A percentile compares a stretch with the other conserved stretches of the same genome.
Evolutionary conservation across 768 basidiomycete genomes (phyloP).

Genomic region (Mycena sanguinolenta): DNA sequence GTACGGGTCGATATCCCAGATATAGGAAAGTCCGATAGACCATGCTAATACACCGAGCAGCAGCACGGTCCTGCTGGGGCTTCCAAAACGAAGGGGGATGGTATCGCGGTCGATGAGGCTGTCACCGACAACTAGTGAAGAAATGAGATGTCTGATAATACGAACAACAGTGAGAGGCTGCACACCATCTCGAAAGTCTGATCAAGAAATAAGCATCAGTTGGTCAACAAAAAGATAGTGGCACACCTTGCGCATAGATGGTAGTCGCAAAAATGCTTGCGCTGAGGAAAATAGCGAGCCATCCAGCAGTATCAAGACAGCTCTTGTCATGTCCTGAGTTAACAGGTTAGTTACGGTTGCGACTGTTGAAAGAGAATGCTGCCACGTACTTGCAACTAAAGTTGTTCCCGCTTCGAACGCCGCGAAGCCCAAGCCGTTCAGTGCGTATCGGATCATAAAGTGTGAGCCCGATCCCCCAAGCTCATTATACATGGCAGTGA

Average conservation of each 20-base stretch:
- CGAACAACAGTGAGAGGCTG: conserved; percentile 39
- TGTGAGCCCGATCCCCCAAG: conserved; percentile 21
- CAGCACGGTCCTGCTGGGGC: conserved; percentile 39
- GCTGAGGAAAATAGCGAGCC: conserved; percentile 49
- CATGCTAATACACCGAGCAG: conserved; percentile 49
- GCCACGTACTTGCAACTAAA: conserved; percentile 32
- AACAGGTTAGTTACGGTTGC: background rate
- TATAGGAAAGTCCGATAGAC: conserved; percentile 47
- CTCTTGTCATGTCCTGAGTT: conserved; percentile 38
- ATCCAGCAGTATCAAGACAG: conserved; percentile 41
- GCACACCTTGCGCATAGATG: conserved; percentile 52
- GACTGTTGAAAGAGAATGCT: background rate
- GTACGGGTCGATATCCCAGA: conserved; percentile 50
- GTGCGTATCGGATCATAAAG: conserved; percentile 24
- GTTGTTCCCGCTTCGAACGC: conserved; percentile 38
- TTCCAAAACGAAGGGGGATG: conserved; percentile 56
- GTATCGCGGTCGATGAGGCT: conserved; percentile 51
- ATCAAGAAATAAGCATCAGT: background rate
- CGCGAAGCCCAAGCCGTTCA: conserved; percentile 35
- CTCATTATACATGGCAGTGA: conserved; percentile 38
- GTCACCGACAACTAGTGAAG: conserved; percentile 48
- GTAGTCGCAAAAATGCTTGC: conserved; percentile 55
- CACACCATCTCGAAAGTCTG: conserved; percentile 34
- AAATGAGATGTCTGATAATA: conserved; percentile 40
- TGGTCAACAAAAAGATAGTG: background rate